Base-by-base conservation (phyloP, 352 stramenopile species). In the Pythium aphanidermatum region DNA sequence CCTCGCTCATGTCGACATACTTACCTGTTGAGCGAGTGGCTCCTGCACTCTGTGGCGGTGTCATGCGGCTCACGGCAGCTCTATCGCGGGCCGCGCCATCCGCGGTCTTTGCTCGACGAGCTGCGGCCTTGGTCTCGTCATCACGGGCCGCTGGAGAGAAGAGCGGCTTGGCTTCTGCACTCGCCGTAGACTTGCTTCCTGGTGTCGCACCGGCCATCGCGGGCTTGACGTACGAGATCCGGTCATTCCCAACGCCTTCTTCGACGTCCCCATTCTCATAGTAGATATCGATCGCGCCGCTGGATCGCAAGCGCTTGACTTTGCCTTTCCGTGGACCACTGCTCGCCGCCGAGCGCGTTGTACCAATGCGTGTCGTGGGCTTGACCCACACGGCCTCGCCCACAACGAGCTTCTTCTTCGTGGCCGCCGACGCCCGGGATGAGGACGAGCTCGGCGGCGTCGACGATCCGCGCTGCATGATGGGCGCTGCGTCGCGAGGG, bases 191-290 rank as follows among this genome's bases (percentile, higher is more conserved):
- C 25, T 33, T 28, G 13, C 34, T n/a, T 19, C 14, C 16, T 17
- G 25, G 11, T 6, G 9, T 11, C 36, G 16, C 36, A 33, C 17
- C 23, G 9, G 33, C 30, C 17, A 21, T 46, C 13, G 26, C 19
- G 19, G 38, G 35, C 31, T 42, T 61, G 16, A 29, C 28, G 20
- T 21, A 25, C 21, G 46, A 51, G 17, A 82, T 51, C 34, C 70
- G 70, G 8, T 78, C 63, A 32, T 60, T 67, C 4, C 40, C 39
- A 12, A 77, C 65, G 20, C 58, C 53, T 46, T 83, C 63, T 33
- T 83, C 71, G 19, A 80, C 36, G 24, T 69, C 58, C 1, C 66
- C 68, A 27, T 75, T 76, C 29, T 72, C 66, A 39, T 76, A 79
- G 42, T 68, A 73, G 21, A 79, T 65, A 35, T 83, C 70, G 12